A percentile compares a stretch with the other conserved stretches of the same genome.
phyloP scores from a whole-genome alignment of 306 rosid species.

The Sindora glabra region DNA sequence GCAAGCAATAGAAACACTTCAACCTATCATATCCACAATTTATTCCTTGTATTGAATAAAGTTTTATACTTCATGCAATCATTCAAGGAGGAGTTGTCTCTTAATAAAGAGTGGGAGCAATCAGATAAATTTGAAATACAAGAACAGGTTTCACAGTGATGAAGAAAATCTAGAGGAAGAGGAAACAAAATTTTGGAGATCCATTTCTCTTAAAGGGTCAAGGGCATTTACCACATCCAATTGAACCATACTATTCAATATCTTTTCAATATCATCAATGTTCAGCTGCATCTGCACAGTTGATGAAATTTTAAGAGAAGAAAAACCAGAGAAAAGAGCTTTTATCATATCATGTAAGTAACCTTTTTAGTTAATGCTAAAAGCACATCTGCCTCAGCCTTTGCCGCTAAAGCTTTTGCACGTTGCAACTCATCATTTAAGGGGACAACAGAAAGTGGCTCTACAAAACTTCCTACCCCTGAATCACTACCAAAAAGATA shows the following conservation, averaged over 20 bases:
- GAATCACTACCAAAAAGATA: conserved; percentile 50
- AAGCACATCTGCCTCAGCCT: conserved; percentile 85
- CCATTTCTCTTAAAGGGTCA: conserved; percentile 18
- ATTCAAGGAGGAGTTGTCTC: not conserved
- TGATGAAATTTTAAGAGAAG: conserved; percentile 11
- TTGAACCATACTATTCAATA: conserved; percentile 48
- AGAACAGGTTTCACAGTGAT: not conserved
- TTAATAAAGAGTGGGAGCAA: not conserved
- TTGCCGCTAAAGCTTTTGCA: conserved; percentile 65
- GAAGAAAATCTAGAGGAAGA: not conserved
- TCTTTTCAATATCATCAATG: conserved; percentile 59
- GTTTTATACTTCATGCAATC: not conserved
- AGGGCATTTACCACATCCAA: conserved; percentile 70
- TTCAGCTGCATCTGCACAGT: conserved; percentile 75
- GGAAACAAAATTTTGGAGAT: conserved; percentile 9
- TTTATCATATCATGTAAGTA: conserved; percentile 16
- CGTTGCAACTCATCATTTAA: conserved; percentile 85
- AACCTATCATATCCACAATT: too few relatives aligned
- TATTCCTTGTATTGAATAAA: too few relatives aligned
- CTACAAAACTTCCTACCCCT: conserved; percentile 60
- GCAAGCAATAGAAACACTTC: too few relatives aligned
- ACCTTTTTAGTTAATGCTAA: conserved; percentile 71
- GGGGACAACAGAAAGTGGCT: conserved; percentile 81
- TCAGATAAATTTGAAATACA: not conserved
- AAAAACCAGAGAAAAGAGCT: conserved; percentile 6